Percentiles rank a stretch among this genome's conserved stretches.
phyloP scores from a whole-genome alignment of 176 grass and related monocot species.

The Oryza rufipogon region DNA sequence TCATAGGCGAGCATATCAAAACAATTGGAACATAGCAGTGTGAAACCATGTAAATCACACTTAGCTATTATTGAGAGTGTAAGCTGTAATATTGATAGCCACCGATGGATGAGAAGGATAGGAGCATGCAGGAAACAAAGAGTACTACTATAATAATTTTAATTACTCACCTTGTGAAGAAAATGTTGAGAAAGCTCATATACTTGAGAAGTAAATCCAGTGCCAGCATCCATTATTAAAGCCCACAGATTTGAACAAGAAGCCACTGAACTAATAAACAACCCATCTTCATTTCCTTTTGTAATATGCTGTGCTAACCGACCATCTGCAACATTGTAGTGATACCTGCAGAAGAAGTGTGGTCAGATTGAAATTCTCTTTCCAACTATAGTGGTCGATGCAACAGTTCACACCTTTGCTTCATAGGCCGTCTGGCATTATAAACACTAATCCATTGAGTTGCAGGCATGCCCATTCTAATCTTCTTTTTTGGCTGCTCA shows the following conservation, averaged over 20 bases:
- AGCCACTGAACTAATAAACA: conserved; percentile 87
- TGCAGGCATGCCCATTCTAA: conserved; percentile 90
- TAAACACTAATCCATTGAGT: conserved; percentile 95
- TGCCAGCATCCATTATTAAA: conserved; percentile 97
- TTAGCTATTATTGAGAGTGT: neutral
- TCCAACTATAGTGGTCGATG: conserved; percentile 25
- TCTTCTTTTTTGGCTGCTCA: conserved; percentile 93
- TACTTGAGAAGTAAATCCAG: conserved; percentile 80
- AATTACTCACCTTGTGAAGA: conserved; percentile 72
- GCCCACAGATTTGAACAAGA: conserved; percentile 92
- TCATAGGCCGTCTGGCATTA: conserved; percentile 92
- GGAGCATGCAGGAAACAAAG: conserved; percentile 10
- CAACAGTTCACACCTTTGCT: conserved; percentile 64
- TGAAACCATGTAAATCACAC: neutral
- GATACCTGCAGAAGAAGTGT: conserved; percentile 67
- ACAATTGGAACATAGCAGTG: conserved; percentile 8
- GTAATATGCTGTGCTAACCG: conserved; percentile 78
- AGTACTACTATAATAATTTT: neutral
- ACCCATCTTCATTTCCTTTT: conserved; percentile 92
- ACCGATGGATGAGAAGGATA: neutral
- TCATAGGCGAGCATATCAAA: conserved; percentile 15
- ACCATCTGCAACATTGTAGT: conserved; percentile 89
- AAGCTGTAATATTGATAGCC: conserved; percentile 4
- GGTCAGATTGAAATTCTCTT: conserved; percentile 33
- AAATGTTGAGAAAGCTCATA: conserved; percentile 83